Base-by-base conservation (phyloP, 257 asterid species). In the Solanum tarijense region DNA sequence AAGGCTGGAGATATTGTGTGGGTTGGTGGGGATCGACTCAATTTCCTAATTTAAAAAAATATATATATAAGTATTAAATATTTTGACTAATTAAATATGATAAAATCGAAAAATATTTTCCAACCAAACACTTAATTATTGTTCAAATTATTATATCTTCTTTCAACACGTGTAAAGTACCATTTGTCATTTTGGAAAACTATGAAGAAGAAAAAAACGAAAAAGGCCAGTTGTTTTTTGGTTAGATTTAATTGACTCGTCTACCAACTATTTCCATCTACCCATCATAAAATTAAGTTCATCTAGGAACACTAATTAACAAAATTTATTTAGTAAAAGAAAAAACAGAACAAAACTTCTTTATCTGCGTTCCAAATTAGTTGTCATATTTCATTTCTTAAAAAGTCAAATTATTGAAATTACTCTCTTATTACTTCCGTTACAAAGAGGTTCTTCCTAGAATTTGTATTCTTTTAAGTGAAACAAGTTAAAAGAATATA, bases 41-140 rank as follows among this genome's bases (percentile, higher is more conserved):
- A 16, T 16, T 48, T 48, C 8, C 60, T 48, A 23, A 48, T 48
- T 48, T 48, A 0, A 48, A 48, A 48, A 48, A 5, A 32, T 48
- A 48, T 14, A 48, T 48, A 48, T 48, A 48, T 16, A 48, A 48
- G 23, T 48, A 2, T 5, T 48, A 16, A 48, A 12, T 27, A 27
- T 27, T 25, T 65, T 11, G 0, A 12, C 9, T 0, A 66, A 66
- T 12, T 0, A 66, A 11, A 25, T 3, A n/a, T 62, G 14, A n/a
- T 1, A n/a, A 0, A 62, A n/a, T n/a, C 0, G 0, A 1, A 69
- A 29, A 1, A 69, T 6, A 13, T 13, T 10, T 62, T 7, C 6
- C 0, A 6, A 14, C 0, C 3, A 31, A 69, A 31, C 12, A 29
- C 12, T 14, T 13, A 66, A 12, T 25, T 29, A 72, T 32, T 0